These are phyloP conservation scores for Cucumis sativus DNA, from an alignment of 306 rosid genomes.

Conservation along the genomic window Cucumber_9930_V3 NC_026656.2:23972501-23973000, in stretches of 20 bases:
- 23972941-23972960: slow-evolving; percentile 18
- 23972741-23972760: not conserved
- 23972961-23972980: slow-evolving; percentile 9
- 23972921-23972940: slow-evolving; percentile 15
- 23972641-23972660: not conserved
- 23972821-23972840: not conserved
- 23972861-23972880: not conserved
- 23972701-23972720: slow-evolving; percentile 12
- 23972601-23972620: not conserved
- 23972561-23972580: not conserved
- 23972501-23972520: not conserved
- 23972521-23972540: too few relatives aligned
- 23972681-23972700: not conserved
- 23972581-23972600: too few relatives aligned
- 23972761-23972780: not conserved
- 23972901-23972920: not conserved
- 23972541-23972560: too few relatives aligned
- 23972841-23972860: not conserved
- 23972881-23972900: not conserved
- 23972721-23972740: not conserved
- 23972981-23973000: not conserved
- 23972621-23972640: too few relatives aligned
- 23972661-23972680: not conserved
- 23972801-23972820: not conserved
- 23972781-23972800: not conserved